phyloP scores from a whole-genome alignment of 495 filamentous ascomycete species.

The Massariosphaeria phaeospora region DNA sequence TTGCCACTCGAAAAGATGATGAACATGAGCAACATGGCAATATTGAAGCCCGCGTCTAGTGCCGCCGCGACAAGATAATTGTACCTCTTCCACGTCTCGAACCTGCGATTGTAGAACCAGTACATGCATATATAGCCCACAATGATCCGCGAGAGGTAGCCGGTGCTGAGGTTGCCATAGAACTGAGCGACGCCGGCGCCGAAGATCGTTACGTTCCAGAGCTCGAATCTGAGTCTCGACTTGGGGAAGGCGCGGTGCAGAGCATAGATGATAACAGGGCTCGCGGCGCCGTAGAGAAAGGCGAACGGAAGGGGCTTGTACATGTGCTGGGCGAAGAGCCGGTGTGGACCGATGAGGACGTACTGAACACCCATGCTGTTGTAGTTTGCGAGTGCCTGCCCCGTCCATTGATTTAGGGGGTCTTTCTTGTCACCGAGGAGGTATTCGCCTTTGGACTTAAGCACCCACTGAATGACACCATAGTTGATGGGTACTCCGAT shows the following conservation, averaged over 20 bases:
- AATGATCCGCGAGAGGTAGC: conserved; percentile 52
- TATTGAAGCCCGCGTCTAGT: conserved; percentile 55
- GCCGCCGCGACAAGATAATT: conserved; percentile 55
- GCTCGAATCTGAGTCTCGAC: conserved; percentile 44
- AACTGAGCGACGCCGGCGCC: conserved; percentile 44
- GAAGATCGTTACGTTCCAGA: conserved; percentile 55
- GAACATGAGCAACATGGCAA: conserved; percentile 54
- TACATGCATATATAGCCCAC: conserved; percentile 54
- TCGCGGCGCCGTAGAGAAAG: conserved; percentile 51
- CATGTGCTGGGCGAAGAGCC: conserved; percentile 49
- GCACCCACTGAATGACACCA: conserved; percentile 45
- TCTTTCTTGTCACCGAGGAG: conserved; percentile 49
- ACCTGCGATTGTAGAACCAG: conserved; percentile 30
- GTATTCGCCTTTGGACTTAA: conserved; percentile 50
- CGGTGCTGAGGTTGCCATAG: conserved; percentile 51
- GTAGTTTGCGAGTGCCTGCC: conserved; percentile 44
- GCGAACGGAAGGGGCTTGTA: conserved; percentile 51
- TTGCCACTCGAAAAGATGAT: conserved; percentile 51
- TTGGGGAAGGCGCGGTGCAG: conserved; percentile 49
- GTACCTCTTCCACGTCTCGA: conserved; percentile 54
- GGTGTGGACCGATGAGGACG: conserved; percentile 51
- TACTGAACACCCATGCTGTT: conserved; percentile 53
- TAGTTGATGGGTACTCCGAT: conserved; percentile 50
- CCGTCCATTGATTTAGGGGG: conserved; percentile 55
- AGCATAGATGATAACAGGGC: conserved; percentile 47